A percentile compares a stretch with the other conserved stretches of the same genome.
phyloP scores from a whole-genome alignment of 1,139 yeast genomes.

The Lodderomyces parapsilosis region DNA sequence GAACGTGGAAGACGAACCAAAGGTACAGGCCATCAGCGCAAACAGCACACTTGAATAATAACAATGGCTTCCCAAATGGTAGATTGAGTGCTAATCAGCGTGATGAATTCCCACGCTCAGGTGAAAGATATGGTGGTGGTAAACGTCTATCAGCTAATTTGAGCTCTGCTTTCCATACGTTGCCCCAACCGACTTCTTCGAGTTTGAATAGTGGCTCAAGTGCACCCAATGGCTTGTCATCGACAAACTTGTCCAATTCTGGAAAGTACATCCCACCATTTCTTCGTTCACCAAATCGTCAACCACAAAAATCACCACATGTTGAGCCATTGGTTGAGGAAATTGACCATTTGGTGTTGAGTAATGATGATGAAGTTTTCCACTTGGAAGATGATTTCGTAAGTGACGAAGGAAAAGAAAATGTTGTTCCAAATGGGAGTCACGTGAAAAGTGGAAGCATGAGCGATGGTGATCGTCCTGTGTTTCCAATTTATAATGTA shows the following conservation, averaged over 20 bases:
- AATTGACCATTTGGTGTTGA: slow-evolving; percentile 34
- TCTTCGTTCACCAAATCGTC: slow-evolving; percentile 39
- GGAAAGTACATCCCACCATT: slow-evolving; percentile 49
- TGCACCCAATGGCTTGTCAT: slow-evolving; percentile 3
- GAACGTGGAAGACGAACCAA: slow-evolving; percentile 33
- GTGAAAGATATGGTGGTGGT: slow-evolving; percentile 1
- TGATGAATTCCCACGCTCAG: neutral
- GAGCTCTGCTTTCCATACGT: slow-evolving; percentile 8
- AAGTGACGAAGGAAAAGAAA: neutral
- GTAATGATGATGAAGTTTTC: slow-evolving; percentile 40
- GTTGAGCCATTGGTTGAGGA: slow-evolving; percentile 39
- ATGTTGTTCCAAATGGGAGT: neutral
- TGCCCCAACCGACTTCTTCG: slow-evolving; percentile 7
- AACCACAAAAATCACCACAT: slow-evolving; percentile 30
- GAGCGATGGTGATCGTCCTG: neutral
- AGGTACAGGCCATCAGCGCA: slow-evolving; percentile 1
- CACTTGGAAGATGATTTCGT: slow-evolving; percentile 44
- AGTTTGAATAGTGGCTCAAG: neutral
- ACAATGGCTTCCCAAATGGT: neutral
- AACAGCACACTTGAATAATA: slow-evolving; percentile 1
- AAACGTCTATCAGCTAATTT: slow-evolving; percentile 3
- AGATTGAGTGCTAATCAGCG: neutral
- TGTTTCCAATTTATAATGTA: neutral
- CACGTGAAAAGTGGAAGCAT: neutral
- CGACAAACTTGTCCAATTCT: slow-evolving; percentile 15